phyloP scores from a whole-genome alignment of 2,329 filamentous ascomycete genomes.

The Hypomyces perniciosus region DNA sequence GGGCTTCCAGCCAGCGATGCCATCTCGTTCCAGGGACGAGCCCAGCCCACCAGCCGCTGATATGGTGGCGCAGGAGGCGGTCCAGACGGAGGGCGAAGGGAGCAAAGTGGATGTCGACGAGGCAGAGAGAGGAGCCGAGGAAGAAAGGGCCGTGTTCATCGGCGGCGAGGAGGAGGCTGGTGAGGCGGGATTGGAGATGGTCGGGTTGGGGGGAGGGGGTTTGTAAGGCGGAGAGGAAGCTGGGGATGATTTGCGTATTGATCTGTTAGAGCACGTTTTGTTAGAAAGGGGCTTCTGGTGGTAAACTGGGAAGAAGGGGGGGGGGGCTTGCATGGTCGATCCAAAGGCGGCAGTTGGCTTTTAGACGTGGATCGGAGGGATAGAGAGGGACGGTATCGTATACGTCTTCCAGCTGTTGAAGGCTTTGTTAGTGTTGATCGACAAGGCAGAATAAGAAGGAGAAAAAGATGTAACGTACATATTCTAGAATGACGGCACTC shows the following conservation, averaged over 20 bases:
- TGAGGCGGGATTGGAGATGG: conserved; percentile 57
- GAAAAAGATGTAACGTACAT: conserved; percentile 67
- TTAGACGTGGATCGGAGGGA: conserved; percentile 57
- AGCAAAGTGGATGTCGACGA: conserved; percentile 70
- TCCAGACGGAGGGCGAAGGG: conserved; percentile 67
- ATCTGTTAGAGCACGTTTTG: conserved; percentile 42
- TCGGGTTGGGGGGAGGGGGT: conserved; percentile 51
- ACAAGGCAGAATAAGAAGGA: background rate
- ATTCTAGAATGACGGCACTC: conserved; percentile 78
- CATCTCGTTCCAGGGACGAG: conserved; percentile 58
- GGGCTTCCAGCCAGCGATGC: conserved; percentile 63
- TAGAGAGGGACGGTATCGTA: conserved; percentile 54
- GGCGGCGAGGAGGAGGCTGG: conserved; percentile 41
- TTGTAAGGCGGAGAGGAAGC: conserved; percentile 69
- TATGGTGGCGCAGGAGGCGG: conserved; percentile 58
- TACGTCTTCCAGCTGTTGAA: conserved; percentile 64
- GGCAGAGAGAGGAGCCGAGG: conserved; percentile 41
- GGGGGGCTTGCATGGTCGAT: conserved; percentile 60
- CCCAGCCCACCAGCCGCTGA: conserved; percentile 53
- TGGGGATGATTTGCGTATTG: conserved; percentile 68
- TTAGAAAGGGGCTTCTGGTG: background rate
- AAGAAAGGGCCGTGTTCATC: conserved; percentile 62
- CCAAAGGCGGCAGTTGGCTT: conserved; percentile 74
- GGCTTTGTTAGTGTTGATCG: background rate
- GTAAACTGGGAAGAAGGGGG: background rate